Conservation (phyloP, 192 early-diverging fungal genomes). For the Spinellus fusiger region DNA sequence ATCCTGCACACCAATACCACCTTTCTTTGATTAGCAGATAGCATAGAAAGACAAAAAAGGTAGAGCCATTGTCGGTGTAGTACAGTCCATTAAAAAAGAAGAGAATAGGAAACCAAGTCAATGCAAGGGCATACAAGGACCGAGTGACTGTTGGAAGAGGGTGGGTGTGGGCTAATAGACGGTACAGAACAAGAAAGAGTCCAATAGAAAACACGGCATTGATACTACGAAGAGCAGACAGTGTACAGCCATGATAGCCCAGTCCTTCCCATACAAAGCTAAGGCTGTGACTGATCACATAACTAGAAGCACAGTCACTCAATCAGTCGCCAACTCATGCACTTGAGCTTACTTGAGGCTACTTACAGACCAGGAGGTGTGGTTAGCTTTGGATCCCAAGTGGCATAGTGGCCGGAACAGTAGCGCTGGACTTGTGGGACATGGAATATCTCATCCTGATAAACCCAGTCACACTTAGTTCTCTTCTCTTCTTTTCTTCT, state of each 20-base stretch:
- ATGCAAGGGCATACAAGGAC: constrained; percentile 31
- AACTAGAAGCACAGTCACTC: constrained; percentile 4
- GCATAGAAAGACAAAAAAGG: constrained; percentile 67
- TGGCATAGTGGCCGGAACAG: constrained; percentile 59
- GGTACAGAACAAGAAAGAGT: constrained; percentile 41
- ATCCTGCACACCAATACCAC: constrained; percentile 44
- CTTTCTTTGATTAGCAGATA: constrained; percentile 50
- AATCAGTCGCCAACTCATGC: no score
- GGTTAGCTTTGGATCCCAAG: constrained; percentile 92
- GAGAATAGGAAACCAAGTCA: constrained; percentile 69
- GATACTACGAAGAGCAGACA: constrained; percentile 44
- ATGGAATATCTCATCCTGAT: constrained; percentile 98
- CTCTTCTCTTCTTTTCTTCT: no score
- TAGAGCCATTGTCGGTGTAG: constrained; percentile 88
- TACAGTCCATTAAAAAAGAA: constrained; percentile 88
- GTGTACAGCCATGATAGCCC: constrained; percentile 12
- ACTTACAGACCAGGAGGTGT: constrained; percentile 95
- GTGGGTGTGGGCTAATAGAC: constrained; percentile 36
- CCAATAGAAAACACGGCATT: constrained; percentile 63
- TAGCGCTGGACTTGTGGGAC: constrained; percentile 85
- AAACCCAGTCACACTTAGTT: no score
- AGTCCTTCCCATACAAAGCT: background rate
- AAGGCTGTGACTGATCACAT: constrained; percentile 20
- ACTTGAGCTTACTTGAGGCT: no score
- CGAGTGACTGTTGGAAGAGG: constrained; percentile 12